A percentile compares a stretch with the other conserved stretches of the same genome.
phyloP scores from a whole-genome alignment of 331 rosid genomes.

The Acacia concinna region DNA sequence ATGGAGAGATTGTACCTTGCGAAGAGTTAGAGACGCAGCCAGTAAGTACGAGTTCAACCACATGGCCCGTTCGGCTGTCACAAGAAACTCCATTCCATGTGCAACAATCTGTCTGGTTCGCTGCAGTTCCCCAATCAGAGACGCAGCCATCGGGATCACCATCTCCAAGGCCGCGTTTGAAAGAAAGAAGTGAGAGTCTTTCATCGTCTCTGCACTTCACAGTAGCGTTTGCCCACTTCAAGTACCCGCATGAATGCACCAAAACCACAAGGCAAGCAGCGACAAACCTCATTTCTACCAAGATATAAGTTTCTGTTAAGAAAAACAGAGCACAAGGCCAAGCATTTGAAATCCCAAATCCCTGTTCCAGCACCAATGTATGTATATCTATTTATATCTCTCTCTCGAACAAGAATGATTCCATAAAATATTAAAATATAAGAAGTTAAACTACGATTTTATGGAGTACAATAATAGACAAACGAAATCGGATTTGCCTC shows the following conservation, averaged over 20 bases:
- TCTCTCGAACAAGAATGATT: too few relatives aligned
- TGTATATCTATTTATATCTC: too few relatives aligned
- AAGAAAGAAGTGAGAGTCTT: background rate
- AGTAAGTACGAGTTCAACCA: background rate
- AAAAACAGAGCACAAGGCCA: too few relatives aligned
- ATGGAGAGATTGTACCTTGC: constrained; percentile 9
- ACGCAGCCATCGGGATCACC: background rate
- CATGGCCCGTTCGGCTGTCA: background rate
- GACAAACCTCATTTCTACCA: background rate
- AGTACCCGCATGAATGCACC: background rate
- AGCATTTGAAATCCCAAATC: too few relatives aligned
- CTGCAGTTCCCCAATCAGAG: background rate
- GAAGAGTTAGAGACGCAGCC: rapidly evolving
- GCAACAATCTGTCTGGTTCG: background rate
- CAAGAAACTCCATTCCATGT: background rate
- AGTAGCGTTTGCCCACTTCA: background rate
- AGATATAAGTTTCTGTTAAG: too few relatives aligned
- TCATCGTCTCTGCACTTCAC: background rate
- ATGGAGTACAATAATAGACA: too few relatives aligned
- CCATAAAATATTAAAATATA: too few relatives aligned
- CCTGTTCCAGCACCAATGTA: too few relatives aligned
- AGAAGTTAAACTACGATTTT: too few relatives aligned
- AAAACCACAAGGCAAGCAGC: background rate
- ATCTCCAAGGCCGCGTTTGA: background rate
- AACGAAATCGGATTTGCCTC: too few relatives aligned